Evolutionary conservation across 805 yeast species (phyloP).

Genomic region (Torulaspora delbrueckii): DNA sequence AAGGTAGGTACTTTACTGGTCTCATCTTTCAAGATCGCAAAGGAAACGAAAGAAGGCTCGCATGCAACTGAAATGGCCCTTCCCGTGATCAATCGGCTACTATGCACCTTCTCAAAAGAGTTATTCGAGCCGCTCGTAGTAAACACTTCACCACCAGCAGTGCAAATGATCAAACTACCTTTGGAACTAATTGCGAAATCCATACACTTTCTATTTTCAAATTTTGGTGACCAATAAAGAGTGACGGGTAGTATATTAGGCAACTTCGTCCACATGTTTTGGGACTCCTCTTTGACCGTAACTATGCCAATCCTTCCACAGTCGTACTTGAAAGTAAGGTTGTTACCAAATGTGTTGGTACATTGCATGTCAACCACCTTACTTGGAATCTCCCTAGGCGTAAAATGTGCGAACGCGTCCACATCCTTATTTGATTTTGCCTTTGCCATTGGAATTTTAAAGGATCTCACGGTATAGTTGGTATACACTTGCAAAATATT

Average conservation of each 20-base stretch:
- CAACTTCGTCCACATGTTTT: constrained; percentile 34
- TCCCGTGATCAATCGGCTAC: constrained; percentile 36
- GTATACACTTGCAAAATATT: constrained; percentile 61
- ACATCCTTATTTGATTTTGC: constrained; percentile 23
- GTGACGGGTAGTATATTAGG: constrained; percentile 43
- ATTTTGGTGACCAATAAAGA: constrained; percentile 55
- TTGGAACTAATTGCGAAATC: constrained; percentile 67
- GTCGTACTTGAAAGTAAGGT: constrained; percentile 47
- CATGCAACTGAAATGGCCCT: constrained; percentile 51
- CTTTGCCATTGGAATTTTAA: constrained; percentile 39
- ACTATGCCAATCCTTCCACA: constrained; percentile 53
- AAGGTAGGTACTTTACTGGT: constrained; percentile 53
- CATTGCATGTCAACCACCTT: constrained; percentile 33
- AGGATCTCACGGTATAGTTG: constrained; percentile 52
- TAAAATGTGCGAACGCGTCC: constrained; percentile 37
- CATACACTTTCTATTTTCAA: constrained; percentile 43
- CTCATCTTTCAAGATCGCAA: constrained; percentile 64
- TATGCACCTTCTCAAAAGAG: constrained; percentile 23
- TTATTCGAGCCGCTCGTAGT: constrained; percentile 17
- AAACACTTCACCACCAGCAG: constrained; percentile 65
- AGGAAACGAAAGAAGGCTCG: constrained; percentile 59
- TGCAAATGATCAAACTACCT: constrained; percentile 65
- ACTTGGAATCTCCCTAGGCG: constrained; percentile 26
- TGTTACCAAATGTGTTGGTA: constrained; percentile 36
- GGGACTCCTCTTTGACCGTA: constrained; percentile 17